Evolutionary conservation across 2,329 filamentous ascomycete species (phyloP), one percentile per base, ranked within the genome.

Genomic region (Emmonsiellopsis sp.): DNA sequence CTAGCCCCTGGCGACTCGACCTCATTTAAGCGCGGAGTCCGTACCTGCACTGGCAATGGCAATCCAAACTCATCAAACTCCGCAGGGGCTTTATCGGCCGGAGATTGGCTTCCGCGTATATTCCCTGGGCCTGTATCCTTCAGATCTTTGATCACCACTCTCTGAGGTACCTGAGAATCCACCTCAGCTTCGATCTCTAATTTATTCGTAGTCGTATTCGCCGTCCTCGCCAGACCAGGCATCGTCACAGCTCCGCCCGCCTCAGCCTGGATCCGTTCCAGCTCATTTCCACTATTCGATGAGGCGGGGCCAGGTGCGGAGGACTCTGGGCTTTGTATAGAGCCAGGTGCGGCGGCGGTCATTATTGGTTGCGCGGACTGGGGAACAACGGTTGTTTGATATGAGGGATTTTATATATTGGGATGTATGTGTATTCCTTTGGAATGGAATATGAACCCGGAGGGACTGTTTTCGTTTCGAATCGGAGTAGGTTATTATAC

Each of bases 31-130:
- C n/a, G 47, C 13, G 35, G 35, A n/a, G 47, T 20, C 47, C 31
- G 35, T 16, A 11, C 40, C 8, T 6, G 62, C 43, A 55, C 40
- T 57, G 64, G 68, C 56, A 71, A 67, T 6, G 69, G 70, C 13
- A 72, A 62, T 1, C 70, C 70, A 57, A 72, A 72, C 45, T 72
- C 70, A 48, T 72, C 70, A 31, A 70, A 16, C 20, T 44, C 41
- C 3, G 8, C n/a, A 3, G 15, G 15, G 41, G 41, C 9, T n/a
- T 38, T 38, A 38, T 5, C 20, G 5, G 20, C 20, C 20, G 20
- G 20, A 26, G 20, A 26, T 5, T 26, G 20, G 5, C 20, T 26
- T 5, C 20, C 20, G 20, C 3, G 20, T 26, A 26, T 26, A 26
- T 26, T 26, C 20, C 20, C 20, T 26, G 20, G 20, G 5, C 20